phyloP scores from a whole-genome alignment of 495 filamentous ascomycete genomes.

The Penicillium ochrochloron region DNA sequence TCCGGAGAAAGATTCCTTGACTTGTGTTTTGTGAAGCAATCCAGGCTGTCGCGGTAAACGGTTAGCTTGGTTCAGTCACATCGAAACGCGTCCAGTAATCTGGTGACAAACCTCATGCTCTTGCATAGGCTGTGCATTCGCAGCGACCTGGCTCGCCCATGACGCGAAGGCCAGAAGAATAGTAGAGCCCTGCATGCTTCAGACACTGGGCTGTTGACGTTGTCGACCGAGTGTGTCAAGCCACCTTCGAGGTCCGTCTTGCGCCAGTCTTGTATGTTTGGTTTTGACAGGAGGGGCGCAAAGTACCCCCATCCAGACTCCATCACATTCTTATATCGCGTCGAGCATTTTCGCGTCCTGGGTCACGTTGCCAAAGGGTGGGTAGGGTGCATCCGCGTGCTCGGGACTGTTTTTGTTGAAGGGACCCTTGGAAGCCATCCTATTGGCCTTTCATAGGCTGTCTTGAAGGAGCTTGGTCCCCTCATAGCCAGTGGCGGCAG shows the following conservation, averaged over 20 bases:
- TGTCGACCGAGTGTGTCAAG: not conserved
- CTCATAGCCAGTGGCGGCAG: not conserved
- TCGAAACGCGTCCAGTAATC: not conserved
- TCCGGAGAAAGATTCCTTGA: not conserved
- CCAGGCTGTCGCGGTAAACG: not conserved
- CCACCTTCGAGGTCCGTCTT: not conserved
- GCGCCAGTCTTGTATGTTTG: not conserved
- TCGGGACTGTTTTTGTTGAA: not conserved
- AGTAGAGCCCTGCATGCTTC: constrained; percentile 1
- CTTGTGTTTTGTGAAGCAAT: not conserved
- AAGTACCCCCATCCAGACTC: not conserved
- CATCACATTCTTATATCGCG: constrained; percentile 9
- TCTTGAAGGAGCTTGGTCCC: not conserved
- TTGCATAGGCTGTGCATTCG: not conserved
- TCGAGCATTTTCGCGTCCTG: constrained; percentile 5
- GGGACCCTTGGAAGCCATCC: not conserved
- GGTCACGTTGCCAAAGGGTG: constrained; percentile 2
- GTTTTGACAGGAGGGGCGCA: not conserved
- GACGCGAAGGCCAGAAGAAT: constrained; percentile 6
- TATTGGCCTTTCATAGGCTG: not conserved
- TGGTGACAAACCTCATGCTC: constrained; percentile 2
- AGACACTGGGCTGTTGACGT: not conserved
- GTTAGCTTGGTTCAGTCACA: not conserved
- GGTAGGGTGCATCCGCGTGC: not conserved
- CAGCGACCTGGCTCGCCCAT: not conserved